phyloP scores from a whole-genome alignment of 2,329 filamentous ascomycete genomes.

The Penicillium sp. region DNA sequence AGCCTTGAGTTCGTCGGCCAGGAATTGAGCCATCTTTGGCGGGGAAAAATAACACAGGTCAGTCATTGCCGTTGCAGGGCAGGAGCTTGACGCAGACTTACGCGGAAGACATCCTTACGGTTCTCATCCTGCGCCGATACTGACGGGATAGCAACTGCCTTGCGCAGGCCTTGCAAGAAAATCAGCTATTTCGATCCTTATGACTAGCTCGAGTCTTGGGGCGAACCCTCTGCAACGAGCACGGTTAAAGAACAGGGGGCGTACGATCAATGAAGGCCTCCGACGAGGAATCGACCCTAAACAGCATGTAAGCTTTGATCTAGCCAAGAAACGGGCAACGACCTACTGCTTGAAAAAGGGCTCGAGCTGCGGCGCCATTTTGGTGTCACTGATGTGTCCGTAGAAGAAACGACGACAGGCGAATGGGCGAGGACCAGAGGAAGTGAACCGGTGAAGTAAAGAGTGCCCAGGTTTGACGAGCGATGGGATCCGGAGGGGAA shows the following conservation, averaged over 20 bases:
- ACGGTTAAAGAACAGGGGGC: conserved; percentile 16
- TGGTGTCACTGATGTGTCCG: conserved; percentile 50
- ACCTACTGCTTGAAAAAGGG: conserved; percentile 78
- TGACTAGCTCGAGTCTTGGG: conserved; percentile 3
- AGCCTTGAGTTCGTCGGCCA: conserved; percentile 75
- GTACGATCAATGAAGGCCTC: conserved; percentile 79
- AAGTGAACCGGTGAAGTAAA: conserved; percentile 16
- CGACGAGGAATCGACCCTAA: conserved; percentile 69
- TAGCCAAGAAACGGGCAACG: neutral
- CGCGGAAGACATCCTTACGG: conserved; percentile 84
- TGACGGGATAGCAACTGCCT: conserved; percentile 94
- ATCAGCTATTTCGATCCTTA: conserved; percentile 2
- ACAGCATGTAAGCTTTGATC: conserved; percentile 1
- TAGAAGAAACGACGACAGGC: conserved; percentile 40
- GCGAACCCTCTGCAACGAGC: neutral
- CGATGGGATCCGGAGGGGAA: conserved; percentile 32
- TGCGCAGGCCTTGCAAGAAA: conserved; percentile 57
- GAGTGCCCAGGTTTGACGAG: conserved; percentile 20
- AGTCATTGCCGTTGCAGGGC: neutral
- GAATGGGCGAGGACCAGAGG: conserved; percentile 10
- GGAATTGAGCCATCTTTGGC: conserved; percentile 79
- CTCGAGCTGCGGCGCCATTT: conserved; percentile 89
- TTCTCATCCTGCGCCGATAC: conserved; percentile 88
- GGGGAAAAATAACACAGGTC: neutral
- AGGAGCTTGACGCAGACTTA: conserved; percentile 29